Evolutionary conservation across 179 eudicot species (phyloP).

Genomic region (Patellifolia procumbens): DNA sequence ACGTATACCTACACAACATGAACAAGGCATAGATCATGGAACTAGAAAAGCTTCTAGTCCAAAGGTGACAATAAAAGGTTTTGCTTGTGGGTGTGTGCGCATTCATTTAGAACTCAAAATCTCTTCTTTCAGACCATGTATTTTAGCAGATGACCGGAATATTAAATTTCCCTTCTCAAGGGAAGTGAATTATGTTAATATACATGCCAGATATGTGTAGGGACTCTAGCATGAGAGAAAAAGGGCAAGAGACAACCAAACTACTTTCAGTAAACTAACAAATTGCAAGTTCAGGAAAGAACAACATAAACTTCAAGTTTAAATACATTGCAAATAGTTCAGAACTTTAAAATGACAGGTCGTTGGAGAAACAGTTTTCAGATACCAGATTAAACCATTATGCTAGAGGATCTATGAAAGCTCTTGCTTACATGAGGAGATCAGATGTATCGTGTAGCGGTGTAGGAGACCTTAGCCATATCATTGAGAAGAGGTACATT

Average conservation of each 20-base stretch:
- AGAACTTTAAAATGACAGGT: neutral
- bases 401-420: neutral
- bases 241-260: neutral
- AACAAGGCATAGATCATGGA: neutral
- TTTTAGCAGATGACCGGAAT: neutral
- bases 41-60: neutral
- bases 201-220: neutral
- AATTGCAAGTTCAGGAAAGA: neutral
- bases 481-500: neutral
- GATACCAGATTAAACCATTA: neutral
- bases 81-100: neutral
- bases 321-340: neutral
- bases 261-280: too few species aligned
- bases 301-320: neutral
- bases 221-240: neutral
- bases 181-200: neutral
- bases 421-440: neutral
- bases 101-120: neutral
- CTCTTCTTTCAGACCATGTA: neutral
- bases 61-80: neutral
- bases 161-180: neutral
- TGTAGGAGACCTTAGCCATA: neutral
- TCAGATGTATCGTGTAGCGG: neutral
- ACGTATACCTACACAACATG: constrained; percentile 53
- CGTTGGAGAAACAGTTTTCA: neutral